Conservation (phyloP, 2,329 filamentous ascomycete species). For the Monilinia fructigena region DNA sequence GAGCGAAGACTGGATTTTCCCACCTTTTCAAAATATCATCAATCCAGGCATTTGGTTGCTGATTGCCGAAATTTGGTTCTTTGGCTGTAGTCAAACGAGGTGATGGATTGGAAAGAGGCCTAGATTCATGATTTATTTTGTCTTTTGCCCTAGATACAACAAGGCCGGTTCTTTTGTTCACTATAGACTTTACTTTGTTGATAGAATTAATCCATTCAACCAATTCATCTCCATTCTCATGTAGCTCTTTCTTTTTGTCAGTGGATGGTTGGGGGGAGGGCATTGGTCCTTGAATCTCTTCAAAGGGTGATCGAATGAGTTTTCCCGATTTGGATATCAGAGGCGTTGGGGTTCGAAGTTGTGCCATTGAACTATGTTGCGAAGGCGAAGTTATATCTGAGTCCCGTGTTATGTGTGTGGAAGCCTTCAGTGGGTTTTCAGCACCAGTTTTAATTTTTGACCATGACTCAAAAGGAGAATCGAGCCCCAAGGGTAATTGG, state of each 20-base stretch:
- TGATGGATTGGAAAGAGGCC: not conserved
- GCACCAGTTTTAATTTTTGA: constrained; percentile 42
- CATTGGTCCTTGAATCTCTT: constrained; percentile 34
- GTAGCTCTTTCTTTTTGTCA: constrained; percentile 14
- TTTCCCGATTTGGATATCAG: constrained; percentile 46
- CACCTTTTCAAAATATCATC: constrained; percentile 60
- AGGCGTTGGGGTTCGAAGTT: constrained; percentile 24
- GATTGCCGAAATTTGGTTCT: constrained; percentile 34
- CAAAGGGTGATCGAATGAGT: constrained; percentile 48
- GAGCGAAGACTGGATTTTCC: constrained; percentile 74
- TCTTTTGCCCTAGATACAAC: constrained; percentile 37
- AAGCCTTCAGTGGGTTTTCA: not conserved
- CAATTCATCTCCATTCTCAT: constrained; percentile 40
- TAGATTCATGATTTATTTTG: not conserved
- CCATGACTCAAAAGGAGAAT: constrained; percentile 43
- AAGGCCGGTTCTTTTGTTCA: constrained; percentile 59
- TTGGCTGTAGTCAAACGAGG: not conserved
- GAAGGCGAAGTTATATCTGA: not conserved
- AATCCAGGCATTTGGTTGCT: constrained; percentile 52
- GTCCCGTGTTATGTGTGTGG: not conserved
- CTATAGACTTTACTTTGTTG: constrained; percentile 50
- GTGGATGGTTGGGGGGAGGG: not conserved
- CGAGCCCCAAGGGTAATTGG: constrained; percentile 22
- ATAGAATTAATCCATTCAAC: constrained; percentile 61
- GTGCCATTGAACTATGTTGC: not conserved